These are phyloP conservation scores for Fusarium marasasianum DNA, from an alignment of 2,329 filamentous ascomycete genomes.

Conservation along the genomic window DNA sequence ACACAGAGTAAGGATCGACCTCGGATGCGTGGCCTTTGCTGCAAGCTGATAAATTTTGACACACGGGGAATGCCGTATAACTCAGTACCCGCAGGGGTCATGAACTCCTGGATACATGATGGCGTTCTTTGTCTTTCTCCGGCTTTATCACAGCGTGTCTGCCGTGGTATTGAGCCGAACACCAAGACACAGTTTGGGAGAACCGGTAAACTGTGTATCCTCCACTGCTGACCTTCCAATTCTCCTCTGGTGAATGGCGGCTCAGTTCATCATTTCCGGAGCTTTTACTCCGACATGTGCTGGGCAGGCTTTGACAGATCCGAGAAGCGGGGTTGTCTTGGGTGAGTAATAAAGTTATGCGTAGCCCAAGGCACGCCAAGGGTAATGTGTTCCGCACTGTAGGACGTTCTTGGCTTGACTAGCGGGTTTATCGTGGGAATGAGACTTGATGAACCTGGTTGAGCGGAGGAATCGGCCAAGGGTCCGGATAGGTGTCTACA, in stretches of 20 bases:
- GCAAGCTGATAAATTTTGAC: background rate
- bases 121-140: background rate
- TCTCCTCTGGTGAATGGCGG: background rate
- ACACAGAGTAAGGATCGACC: conserved; percentile 15
- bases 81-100: background rate
- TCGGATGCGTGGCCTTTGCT: background rate
- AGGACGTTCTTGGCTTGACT: conserved; percentile 14
- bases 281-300: conserved; percentile 9
- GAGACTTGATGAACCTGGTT: background rate
- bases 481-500: background rate
- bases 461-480: conserved; percentile 11
- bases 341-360: background rate
- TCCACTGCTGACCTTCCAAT: background rate
- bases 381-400: background rate
- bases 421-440: conserved; percentile 32
- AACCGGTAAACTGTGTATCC: background rate
- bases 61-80: background rate
- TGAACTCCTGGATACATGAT: background rate
- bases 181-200: background rate
- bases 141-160: background rate
- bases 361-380: background rate
- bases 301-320: background rate
- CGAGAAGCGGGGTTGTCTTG: background rate
- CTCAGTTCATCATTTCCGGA: background rate
- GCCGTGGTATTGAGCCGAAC: background rate